phyloP scores from a whole-genome alignment of 352 stramenopile genomes.

The Globisporangium heterothallicum region DNA sequence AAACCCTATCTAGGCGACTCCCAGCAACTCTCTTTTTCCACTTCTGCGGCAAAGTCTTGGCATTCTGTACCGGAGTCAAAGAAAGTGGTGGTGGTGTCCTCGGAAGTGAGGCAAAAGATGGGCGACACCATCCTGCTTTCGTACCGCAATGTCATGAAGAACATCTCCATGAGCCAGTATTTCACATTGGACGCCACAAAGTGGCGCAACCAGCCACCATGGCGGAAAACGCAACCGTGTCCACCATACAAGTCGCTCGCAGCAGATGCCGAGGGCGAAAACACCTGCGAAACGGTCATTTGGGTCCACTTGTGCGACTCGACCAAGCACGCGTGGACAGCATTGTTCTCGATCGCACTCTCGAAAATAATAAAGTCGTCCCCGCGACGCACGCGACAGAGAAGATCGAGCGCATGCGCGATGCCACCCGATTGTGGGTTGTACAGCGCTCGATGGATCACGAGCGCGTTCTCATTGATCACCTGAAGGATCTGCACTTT shows the following conservation, averaged over 20 bases:
- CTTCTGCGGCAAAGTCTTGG: too few relatives aligned
- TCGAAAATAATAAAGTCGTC: conserved; percentile 53
- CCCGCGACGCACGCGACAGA: conserved; percentile 40
- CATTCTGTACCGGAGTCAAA: too few relatives aligned
- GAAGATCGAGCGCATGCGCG: conserved; percentile 45
- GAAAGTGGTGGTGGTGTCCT: too few relatives aligned
- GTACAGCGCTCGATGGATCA: conserved; percentile 57
- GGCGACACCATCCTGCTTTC: conserved; percentile 50
- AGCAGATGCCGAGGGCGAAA: conserved; percentile 18
- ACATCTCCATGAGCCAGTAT: conserved; percentile 57
- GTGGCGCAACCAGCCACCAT: conserved; percentile 44
- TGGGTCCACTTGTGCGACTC: conserved; percentile 45
- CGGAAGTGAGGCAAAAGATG: conserved; percentile 26
- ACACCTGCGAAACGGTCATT: conserved; percentile 40
- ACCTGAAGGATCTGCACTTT: conserved; percentile 48
- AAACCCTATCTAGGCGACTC: too few relatives aligned
- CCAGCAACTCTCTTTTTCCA: too few relatives aligned
- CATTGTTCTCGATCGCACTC: conserved; percentile 44
- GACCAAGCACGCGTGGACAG: conserved; percentile 44
- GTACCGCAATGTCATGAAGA: conserved; percentile 56
- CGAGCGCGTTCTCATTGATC: conserved; percentile 40
- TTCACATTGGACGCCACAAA: conserved; percentile 31
- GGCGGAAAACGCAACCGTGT: conserved; percentile 43
- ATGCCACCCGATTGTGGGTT: conserved; percentile 48
- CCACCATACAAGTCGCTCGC: conserved; percentile 9